Base-by-base conservation (phyloP, 2,329 filamentous ascomycete genomes). In the Aspergillus hortae region DNA sequence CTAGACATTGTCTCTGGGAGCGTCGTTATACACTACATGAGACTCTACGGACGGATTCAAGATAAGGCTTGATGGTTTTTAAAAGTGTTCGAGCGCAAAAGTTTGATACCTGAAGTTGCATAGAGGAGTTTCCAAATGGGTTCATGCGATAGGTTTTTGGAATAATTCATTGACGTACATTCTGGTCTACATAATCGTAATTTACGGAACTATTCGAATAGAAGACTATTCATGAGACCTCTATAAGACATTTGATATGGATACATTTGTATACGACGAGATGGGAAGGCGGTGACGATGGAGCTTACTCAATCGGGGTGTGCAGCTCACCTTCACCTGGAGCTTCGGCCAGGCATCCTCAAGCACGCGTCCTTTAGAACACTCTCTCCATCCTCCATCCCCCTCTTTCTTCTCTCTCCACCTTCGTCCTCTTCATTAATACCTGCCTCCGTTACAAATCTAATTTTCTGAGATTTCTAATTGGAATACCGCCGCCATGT, bases 281-380 rank as follows among this genome's bases (percentile, higher is more conserved):
- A 33, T 23, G 14, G 15, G 46, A 48, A 69, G 67, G 67, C 67
- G 67, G 67, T 70, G 66, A 67, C 54, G 32, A 47, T 44, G 45
- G 60, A 61, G 58, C 61, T 63, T 59, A 64, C 61, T 66, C 62
- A 61, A 62, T 56, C 56, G 54, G 57, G 66, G 3, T 42, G 40
- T 6, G 40, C 12, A 42, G 40, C 40, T 42, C 40, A 42, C 40
- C 40, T 42, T 42, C 19, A 64, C 65, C 67, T 57, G 51, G 61
- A 69, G 67, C 66, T 69, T 59, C 60, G 45, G 49, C 58, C 64
- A 70, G 68, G 66, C 67, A 69, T 58, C 67, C 66, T 61, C 58
- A 62, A 58, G 63, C 63, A 68, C 68, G 67, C 69, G 67, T 66
- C 60, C 55, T 53, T 52, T 55, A 48, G 45, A 54, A 52, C 40